These are phyloP conservation scores for Xylariaceae sp. DNA, from an alignment of 2,329 filamentous ascomycete species.

Conservation along the genomic window DNA sequence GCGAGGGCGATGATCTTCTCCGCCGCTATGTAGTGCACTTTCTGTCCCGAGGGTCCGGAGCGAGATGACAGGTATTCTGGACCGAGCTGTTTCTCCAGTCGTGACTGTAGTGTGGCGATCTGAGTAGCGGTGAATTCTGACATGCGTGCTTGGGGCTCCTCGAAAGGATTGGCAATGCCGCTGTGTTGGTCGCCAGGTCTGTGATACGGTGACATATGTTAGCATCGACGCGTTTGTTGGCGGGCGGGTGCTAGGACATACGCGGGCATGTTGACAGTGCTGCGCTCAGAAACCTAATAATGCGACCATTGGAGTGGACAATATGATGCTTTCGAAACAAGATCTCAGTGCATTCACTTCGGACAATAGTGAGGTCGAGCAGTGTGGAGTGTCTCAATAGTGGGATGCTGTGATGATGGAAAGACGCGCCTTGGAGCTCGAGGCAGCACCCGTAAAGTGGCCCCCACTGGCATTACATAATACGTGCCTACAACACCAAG, in stretches of 20 bases:
- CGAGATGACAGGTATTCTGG: slow-evolving; percentile 93
- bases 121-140: slow-evolving; percentile 84
- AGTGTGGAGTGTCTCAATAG: slow-evolving; percentile 5
- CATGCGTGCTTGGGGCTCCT: slow-evolving; percentile 65
- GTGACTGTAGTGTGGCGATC: slow-evolving; percentile 81
- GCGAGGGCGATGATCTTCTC: slow-evolving; percentile 85
- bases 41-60: slow-evolving; percentile 76
- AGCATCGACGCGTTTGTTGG: neutral
- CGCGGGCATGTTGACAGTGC: slow-evolving; percentile 27
- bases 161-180: slow-evolving; percentile 72
- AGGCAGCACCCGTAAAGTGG: neutral
- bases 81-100: slow-evolving; percentile 88
- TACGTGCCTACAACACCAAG: slow-evolving; percentile 19
- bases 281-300: neutral
- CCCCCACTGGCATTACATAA: slow-evolving; percentile 20
- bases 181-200: slow-evolving; percentile 71
- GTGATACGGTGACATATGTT: slow-evolving; percentile 9
- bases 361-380: neutral
- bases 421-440: slow-evolving; percentile 3
- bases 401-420: neutral
- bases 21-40: slow-evolving; percentile 90
- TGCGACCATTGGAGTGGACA: slow-evolving; percentile 6
- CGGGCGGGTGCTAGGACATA: slow-evolving; percentile 17
- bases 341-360: neutral
- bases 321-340: neutral